Conservation (phyloP, 441 rosid genomes). For the Sinapis alba region DNA sequence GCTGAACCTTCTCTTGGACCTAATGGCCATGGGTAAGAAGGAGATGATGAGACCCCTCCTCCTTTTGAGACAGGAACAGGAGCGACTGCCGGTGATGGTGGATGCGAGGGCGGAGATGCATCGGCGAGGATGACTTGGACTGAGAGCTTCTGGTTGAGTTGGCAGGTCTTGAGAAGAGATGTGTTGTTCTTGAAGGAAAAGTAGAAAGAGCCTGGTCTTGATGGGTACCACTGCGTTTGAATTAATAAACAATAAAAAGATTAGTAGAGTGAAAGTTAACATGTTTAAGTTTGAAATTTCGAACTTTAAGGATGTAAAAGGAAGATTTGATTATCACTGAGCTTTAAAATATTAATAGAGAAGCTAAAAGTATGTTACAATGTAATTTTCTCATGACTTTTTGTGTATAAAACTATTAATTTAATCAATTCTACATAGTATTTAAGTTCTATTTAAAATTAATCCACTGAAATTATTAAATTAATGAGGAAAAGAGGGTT, state of each 20-base stretch:
- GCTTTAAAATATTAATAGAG: too few relatives aligned
- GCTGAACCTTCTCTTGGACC: conserved; percentile 56
- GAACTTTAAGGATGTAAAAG: not conserved
- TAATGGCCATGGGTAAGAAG: conserved; percentile 84
- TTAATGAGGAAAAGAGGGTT: not conserved
- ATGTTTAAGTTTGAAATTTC: not conserved
- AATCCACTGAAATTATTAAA: not conserved
- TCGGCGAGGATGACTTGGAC: conserved; percentile 51
- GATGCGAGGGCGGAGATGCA: conserved; percentile 38
- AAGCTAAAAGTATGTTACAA: too few relatives aligned
- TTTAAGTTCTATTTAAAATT: not conserved
- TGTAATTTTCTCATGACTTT: too few relatives aligned
- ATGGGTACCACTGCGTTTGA: conserved; percentile 72
- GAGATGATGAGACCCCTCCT: conserved; percentile 59
- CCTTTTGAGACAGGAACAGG: conserved; percentile 71
- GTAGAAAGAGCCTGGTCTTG: conserved; percentile 85
- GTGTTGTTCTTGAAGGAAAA: conserved; percentile 75
- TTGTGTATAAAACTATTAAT: not conserved
- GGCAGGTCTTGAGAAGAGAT: conserved; percentile 54
- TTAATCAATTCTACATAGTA: not conserved
- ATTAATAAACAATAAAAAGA: not conserved
- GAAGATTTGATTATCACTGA: conserved; percentile 11
- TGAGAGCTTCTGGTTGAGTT: conserved; percentile 55
- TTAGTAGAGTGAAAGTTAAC: not conserved
- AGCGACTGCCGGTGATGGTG: conserved; percentile 41